Evolutionary conservation across 1,284 basidiomycete species (phyloP), one percentile per base, ranked within the genome.

Genomic region (Trametes pubescens): DNA sequence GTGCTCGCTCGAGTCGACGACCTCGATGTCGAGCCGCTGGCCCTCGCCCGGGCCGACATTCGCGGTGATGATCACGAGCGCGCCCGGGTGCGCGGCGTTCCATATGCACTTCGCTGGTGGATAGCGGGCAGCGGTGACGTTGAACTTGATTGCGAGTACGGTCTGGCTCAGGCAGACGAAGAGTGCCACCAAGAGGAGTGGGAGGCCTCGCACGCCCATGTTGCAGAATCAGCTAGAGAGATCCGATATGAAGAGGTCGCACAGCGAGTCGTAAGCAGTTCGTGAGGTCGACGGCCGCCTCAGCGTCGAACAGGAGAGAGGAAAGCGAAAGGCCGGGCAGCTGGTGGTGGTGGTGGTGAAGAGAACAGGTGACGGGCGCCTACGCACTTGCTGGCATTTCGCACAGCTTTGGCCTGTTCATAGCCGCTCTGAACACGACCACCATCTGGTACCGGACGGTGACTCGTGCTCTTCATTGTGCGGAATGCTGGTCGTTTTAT

Each of bases 41-140:
- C 84, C 82, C 0, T 78, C 80, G 1, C 91, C 91, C 0, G 89
- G 83, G 0, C 90, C 88, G 43, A 96, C 89, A 74, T 97, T 97
- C 61, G 95, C 95, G 0, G 97, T 98, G 70, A 98, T 94, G 70
- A 99, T 94, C 72, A 97, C 93, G 34, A 98, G 88, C 8, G 93
- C 87, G 72, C 95, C 89, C 2, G 84, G 80, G 72, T 95, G 90
- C n/a, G 91, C 95, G 55, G 91, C 83, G 75, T 98, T 96, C 96
- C 96, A 98, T 64, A 98, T 89, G 78, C 96, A 98, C 80, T 92
- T 95, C 66, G 85, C 74, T 48, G 83, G 79, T 0, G 95, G 94
- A 71, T 89, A 86, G 64, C 86, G 84, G 65, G 83, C 83, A 1
- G 94, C 87, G 44, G 80, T 84, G 26, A 96, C 81, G 51, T 84